Conservation (phyloP, 2,329 filamentous ascomycete species). For the Ustilaginoidea virens region DNA sequence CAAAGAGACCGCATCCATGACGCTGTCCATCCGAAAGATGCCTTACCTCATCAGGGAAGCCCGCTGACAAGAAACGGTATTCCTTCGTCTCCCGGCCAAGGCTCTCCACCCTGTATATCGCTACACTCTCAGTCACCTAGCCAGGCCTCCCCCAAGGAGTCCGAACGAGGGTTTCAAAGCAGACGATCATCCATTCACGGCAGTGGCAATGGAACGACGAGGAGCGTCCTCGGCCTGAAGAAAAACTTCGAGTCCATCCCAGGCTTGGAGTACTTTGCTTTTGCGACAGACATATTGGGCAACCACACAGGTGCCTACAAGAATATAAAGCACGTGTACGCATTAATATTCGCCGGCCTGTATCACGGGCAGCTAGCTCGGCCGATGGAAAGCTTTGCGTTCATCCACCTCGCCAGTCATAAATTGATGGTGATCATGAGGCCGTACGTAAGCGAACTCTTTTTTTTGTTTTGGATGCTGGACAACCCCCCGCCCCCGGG, state of each 20-base stretch:
- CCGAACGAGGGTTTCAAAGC: constrained; percentile 28
- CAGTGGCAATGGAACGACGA: constrained; percentile 7
- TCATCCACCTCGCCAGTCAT: constrained; percentile 40
- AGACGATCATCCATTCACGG: constrained; percentile 38
- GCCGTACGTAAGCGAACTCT: constrained; percentile 36
- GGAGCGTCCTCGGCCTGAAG: constrained; percentile 17
- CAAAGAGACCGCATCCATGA: constrained; percentile 39
- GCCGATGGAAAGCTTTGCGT: constrained; percentile 67
- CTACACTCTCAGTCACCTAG: constrained; percentile 34
- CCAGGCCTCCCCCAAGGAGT: constrained; percentile 34
- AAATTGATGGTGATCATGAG: constrained; percentile 59
- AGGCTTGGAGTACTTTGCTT: constrained; percentile 77
- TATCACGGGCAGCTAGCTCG: constrained; percentile 82
- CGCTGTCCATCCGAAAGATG: constrained; percentile 28
- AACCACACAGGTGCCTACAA: constrained; percentile 65
- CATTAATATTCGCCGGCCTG: constrained; percentile 67
- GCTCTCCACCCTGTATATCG: constrained; percentile 33
- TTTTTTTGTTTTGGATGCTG: neutral
- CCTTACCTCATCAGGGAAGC: constrained; percentile 18
- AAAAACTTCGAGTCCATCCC: constrained; percentile 74
- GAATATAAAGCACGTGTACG: constrained; percentile 72
- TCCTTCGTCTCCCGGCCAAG: constrained; percentile 35
- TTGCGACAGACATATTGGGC: constrained; percentile 74
- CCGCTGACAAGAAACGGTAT: constrained; percentile 31
- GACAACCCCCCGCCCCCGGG: constrained; percentile 1